These are phyloP conservation scores for Penicillium palitans DNA, from an alignment of 2,329 filamentous ascomycete species.

Conservation along the genomic window DNA sequence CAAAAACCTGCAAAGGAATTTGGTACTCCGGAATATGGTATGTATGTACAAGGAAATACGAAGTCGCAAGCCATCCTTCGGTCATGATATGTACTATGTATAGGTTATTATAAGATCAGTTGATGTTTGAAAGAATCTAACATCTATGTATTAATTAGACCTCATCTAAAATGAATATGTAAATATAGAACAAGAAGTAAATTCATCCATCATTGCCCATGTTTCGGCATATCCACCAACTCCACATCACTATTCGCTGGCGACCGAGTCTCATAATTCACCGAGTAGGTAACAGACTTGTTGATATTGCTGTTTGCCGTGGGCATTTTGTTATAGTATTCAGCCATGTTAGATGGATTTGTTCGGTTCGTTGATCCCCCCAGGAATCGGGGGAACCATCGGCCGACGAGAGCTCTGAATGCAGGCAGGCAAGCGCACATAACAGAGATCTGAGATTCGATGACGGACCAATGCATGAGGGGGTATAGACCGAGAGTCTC, in stretches of 20 bases:
- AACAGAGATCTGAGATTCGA: conserved; percentile 30
- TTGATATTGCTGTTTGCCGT: conserved; percentile 21
- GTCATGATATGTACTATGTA: not conserved
- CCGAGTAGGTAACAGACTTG: conserved; percentile 27
- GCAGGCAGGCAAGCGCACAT: conserved; percentile 31
- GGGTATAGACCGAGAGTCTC: conserved; percentile 25
- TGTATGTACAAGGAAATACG: not conserved
- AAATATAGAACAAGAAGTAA: not conserved
- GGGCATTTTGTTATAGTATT: conserved; percentile 2
- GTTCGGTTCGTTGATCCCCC: not conserved
- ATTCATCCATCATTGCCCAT: not conserved
- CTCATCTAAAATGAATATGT: too few relatives aligned
- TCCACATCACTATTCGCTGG: conserved; percentile 19
- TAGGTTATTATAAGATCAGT: not conserved
- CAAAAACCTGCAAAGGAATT: not conserved
- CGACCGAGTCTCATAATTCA: conserved; percentile 22
- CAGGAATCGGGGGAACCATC: conserved; percentile 21
- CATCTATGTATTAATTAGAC: not conserved
- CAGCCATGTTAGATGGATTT: conserved; percentile 10
- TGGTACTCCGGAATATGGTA: not conserved
- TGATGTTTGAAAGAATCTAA: not conserved
- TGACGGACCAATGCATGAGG: conserved; percentile 31
- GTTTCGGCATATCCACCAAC: conserved; percentile 18
- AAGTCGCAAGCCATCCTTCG: not conserved
- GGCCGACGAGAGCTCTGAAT: conserved; percentile 24